These are phyloP conservation scores for Cladosporium sp. DNA, from an alignment of 2,329 filamentous ascomycete genomes.

Conservation along the genomic window DNA sequence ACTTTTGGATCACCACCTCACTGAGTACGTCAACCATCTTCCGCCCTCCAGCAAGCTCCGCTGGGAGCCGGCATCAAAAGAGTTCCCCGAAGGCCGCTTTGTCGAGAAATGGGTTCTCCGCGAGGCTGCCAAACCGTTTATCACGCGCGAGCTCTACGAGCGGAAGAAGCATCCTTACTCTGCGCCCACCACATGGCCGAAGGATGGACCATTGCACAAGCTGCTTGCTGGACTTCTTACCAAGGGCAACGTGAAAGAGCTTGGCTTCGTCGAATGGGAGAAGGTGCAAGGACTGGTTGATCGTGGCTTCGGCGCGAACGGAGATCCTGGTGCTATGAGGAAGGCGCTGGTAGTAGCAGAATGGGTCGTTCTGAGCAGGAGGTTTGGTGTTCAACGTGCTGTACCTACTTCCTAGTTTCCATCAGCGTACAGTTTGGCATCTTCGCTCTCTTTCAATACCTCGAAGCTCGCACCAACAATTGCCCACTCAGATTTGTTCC, in stretches of 20 bases:
- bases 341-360: conserved; percentile 37
- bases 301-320: conserved; percentile 36
- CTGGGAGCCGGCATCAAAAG: conserved; percentile 19
- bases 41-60: conserved; percentile 36
- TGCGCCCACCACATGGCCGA: conserved; percentile 42
- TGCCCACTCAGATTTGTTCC: no score
- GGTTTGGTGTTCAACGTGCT: conserved; percentile 37
- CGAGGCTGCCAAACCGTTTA: conserved; percentile 48
- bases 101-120: conserved; percentile 51
- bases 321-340: conserved; percentile 33
- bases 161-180: conserved; percentile 48
- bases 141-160: conserved; percentile 50
- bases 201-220: conserved; percentile 42
- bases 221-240: conserved; percentile 29
- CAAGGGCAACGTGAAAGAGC: conserved; percentile 24
- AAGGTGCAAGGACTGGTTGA: conserved; percentile 34
- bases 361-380: conserved; percentile 43
- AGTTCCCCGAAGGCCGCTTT: conserved; percentile 22
- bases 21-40: conserved; percentile 36
- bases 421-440: background rate
- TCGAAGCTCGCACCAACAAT: no score
- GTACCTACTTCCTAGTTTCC: background rate
- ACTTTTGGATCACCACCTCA: conserved; percentile 38
- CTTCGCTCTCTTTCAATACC: background rate
- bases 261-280: conserved; percentile 35